Base-by-base conservation (phyloP, 257 asterid species). In the Gardenia jasminoides region DNA sequence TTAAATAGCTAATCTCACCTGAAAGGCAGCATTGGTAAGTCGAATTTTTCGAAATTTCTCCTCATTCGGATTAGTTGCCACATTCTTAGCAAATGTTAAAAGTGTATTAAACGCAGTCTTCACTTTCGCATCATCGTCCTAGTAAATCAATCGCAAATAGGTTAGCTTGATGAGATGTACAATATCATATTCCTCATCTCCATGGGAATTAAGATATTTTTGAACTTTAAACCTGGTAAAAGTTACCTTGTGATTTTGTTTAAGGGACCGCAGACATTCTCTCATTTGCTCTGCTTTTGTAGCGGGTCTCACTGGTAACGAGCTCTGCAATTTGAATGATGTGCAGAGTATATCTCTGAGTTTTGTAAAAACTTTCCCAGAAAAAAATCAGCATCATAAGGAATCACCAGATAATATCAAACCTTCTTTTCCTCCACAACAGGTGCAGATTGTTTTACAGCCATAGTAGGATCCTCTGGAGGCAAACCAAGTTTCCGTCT, bases 401-500 rank as follows among this genome's bases (percentile, higher is more conserved):
- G 22, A 58, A 70, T 39, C 77, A 73, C 70, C 61, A 75, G 26
- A 72, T 20, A 71, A 67, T 36, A 47, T 66, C 73, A 76, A 67
- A 91, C 99, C 93, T 96, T 93, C 81, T 91, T 93, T 78, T 91
- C 99, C 88, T 92, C 97, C 76, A 87, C 94, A 43, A 94, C 94
- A 59, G 98, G 94, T 71, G 91, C 77, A 83, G 98, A 80, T 78
- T 96, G 95, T 62, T 92, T 90, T 54, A 74, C 85, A 61, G 71
- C 61, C 24, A 86, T 82, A 77, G 89, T 75, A 61, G 93, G 93
- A 70, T 93, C 98, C 81, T 92, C 97, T 28, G 92, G 85, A 59
- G 97, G 92, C 86, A 96, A 89, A 76, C 99, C 98, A 78, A 96
- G 97, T 87, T 89, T 96, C 81, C 97, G 87, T 73, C 99, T 92